Base-by-base conservation (phyloP, 345 rosid genomes). In the Lepidium sativum region DNA sequence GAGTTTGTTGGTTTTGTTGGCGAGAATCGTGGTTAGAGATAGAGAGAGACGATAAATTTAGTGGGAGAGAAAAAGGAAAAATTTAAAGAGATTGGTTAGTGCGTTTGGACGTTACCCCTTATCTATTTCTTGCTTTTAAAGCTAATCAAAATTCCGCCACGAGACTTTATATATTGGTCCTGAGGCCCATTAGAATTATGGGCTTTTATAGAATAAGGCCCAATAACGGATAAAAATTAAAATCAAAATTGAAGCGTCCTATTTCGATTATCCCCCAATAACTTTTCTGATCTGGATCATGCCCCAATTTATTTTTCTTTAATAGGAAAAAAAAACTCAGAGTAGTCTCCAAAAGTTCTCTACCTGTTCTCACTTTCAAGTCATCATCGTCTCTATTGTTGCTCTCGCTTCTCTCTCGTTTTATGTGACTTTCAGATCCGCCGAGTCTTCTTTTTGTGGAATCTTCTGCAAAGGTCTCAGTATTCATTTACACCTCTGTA, bases 351-450 rank as follows among this genome's bases (percentile, higher is more conserved):
- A 53, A 62, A 70, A 70, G 68, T 62, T 62, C 49, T 61, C 29
- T 4, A 43, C 16, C 45, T 63, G 29, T 64, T 56, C 68, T 54
- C 60, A 48, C 70, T 63, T 71, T 71, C 60, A 71, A 71, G 75
- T 71, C 70, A 13, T 64, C 65, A 39, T 50, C 59, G 51, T 52
- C 65, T 49, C 40, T 38, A 17, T 47, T 29, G 23, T 48, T 18
- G 47, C 44, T 38, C 44, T 11, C 16, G 33, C 49, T 25, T 35
- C 59, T 48, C 44, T 54, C 57, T 32, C 35, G 2, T 21, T 47
- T 47, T 23, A 13, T 11, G 69, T 16, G 69, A 54, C 69, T 39
- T 18, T 70, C 65, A 64, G 70, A 71, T 65, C 75, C 70, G 53
- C 34, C 66, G 75, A 64, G 47, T 71, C 58, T 57, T 71, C 47